Conservation (phyloP, 768 basidiomycete species). For the Calocybe gangraenosa region DNA sequence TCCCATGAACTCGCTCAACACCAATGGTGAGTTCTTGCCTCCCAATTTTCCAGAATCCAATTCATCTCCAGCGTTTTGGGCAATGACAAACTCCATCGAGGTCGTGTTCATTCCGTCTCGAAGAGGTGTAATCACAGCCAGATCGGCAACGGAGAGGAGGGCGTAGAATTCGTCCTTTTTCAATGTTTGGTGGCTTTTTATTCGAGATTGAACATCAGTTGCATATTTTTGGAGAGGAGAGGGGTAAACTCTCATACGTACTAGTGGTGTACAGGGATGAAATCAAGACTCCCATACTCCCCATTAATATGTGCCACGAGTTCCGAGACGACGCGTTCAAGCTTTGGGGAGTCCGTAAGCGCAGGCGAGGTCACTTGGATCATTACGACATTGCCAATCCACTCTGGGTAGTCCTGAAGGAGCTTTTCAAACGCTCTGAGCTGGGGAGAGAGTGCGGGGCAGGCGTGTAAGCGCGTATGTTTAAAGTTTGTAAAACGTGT, state of each 20-base stretch:
- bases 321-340: constrained; percentile 92
- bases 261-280: constrained; percentile 98
- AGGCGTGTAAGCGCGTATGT: background rate
- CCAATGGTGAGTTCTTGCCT: constrained; percentile 71
- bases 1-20: constrained; percentile 97
- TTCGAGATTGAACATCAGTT: no score
- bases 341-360: constrained; percentile 85
- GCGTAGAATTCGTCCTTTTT: constrained; percentile 99
- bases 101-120: constrained; percentile 99
- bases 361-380: constrained; percentile 95
- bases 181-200: constrained; percentile 91
- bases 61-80: constrained; percentile 55
- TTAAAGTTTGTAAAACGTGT: background rate
- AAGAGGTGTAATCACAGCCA: constrained; percentile 92
- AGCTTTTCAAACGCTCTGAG: constrained; percentile 95
- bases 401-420: constrained; percentile 89
- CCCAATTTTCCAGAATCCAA: background rate
- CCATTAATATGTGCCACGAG: constrained; percentile 95
- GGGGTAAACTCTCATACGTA: constrained; percentile 46
- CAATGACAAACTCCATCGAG: constrained; percentile 96
- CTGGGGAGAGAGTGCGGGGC: constrained; percentile 28
- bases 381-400: constrained; percentile 86
- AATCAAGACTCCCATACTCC: constrained; percentile 90
- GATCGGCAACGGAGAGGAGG: constrained; percentile 85
- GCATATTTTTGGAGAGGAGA: background rate